Evolutionary conservation across 805 yeast genomes (phyloP), one percentile per base, ranked within the genome.

Genomic region (Yarrowia sp.): DNA sequence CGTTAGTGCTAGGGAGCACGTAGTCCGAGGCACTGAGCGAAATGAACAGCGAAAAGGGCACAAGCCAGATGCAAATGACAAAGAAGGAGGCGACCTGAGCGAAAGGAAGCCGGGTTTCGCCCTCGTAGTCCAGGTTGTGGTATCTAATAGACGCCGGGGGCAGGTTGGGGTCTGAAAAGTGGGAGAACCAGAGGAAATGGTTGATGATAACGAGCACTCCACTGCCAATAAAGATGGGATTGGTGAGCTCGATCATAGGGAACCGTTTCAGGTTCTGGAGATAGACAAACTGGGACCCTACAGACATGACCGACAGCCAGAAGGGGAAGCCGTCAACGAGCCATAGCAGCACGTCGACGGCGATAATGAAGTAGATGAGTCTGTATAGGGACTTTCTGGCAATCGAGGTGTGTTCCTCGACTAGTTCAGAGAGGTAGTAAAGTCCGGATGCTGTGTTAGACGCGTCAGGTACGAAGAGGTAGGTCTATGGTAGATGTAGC

Each of bases 81-180:
- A 95, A 93, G 77, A 95, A 95, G 3, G 97, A 89, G n/a, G 97
- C 91, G 4, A 95, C 91, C 75, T 95, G 97, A 0, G 92, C 82
- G 74, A 94, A 94, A 13, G 89, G 82, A 1, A 97, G 96, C 66
- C 91, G 84, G 55, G 85, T 84, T 14, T 89, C 90, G 82, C 60
- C 90, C 83, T 71, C 79, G 82, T 73, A 88, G 79, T 72, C 90
- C 77, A 77, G 82, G 74, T 71, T 81, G 82, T 71, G 89, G 83
- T 46, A 66, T 44, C 68, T 63, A 40, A 77, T 76, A 9, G 72
- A 64, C 55, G 76, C 70, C 2, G 95, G 87, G 12, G 97, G 94
- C 34, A 90, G 82, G 17, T 75, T 72, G 56, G 84, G 81, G 49
- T 91, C 89, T 71, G 86, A 87, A 80, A 95, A 95, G 76, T 91